These are phyloP conservation scores for sorghum (Sorghum bicolor) DNA, from an alignment of 176 grass and related monocot species.

Conservation along the genomic window Sorghum_bicolor_NCBIv3 NC_012875.2:47660501-47661000, in stretches of 20 bases:
- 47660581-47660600: neutral
- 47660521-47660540: neutral
- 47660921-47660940: slow-evolving; percentile 11
- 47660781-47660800: neutral
- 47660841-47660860: neutral
- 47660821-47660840: neutral
- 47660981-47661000: slow-evolving; percentile 30
- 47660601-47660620: neutral
- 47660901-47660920: slow-evolving; percentile 11
- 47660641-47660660: neutral
- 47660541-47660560: neutral
- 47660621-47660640: neutral
- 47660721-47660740: neutral
- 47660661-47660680: neutral
- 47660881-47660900: neutral
- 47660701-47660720: neutral
- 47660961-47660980: slow-evolving; percentile 24
- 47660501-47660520: neutral
- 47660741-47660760: neutral
- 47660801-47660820: neutral
- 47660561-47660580: neutral
- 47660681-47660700: neutral
- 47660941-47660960: slow-evolving; percentile 1
- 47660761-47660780: neutral
- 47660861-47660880: neutral